Base-by-base conservation (phyloP, 208 protist genomes). In the Wallacemonas collosoma region DNA sequence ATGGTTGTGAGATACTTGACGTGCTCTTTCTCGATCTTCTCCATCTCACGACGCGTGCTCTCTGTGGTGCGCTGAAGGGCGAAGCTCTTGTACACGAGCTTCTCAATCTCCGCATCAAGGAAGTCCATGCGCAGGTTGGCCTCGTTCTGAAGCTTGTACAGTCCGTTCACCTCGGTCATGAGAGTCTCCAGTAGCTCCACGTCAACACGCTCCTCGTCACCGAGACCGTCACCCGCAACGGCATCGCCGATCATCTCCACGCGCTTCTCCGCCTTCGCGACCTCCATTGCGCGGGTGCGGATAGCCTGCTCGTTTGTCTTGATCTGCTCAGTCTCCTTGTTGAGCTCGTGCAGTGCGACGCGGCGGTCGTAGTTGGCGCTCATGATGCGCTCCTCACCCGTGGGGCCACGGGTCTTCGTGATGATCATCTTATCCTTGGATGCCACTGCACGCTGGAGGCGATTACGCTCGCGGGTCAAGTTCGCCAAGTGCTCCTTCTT, bases 171-270 rank as follows among this genome's bases (percentile, higher is more conserved):
- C 71, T 95, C 87, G 26, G 69, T 81, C 48, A 83, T 78, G 44
- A 93, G 66, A 41, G 73, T 76, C 5, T 95, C 87, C 7, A 88
- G 58, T 17, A 88, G 72, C 56, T 91, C 83, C 26, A 82, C 81
- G 75, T 95, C 87, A 3, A 93, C 83, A 43, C 84, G 86, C 53
- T 93, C 87, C 40, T 86, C 88, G 15, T 84, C 75, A 40, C 45
- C 57, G 17, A 79, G 65, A 8, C 71, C 82, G 11, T 89, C 85
- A 11, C 87, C 85, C 8, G 80, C 73, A 58, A 94, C 77, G 45
- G 87, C 85, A 53, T 89, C 80, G 62, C 84, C 86, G 60, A 94
- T 85, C 66, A 92, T 78, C 83, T 94, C 89, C 43, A 94, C 76
- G 35, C 86, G 86, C 48, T 81, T 82, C 79, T 94, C 82, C 51